phyloP scores from a whole-genome alignment of 2,329 filamentous ascomycete genomes.

The Calonectria ilicicola region DNA sequence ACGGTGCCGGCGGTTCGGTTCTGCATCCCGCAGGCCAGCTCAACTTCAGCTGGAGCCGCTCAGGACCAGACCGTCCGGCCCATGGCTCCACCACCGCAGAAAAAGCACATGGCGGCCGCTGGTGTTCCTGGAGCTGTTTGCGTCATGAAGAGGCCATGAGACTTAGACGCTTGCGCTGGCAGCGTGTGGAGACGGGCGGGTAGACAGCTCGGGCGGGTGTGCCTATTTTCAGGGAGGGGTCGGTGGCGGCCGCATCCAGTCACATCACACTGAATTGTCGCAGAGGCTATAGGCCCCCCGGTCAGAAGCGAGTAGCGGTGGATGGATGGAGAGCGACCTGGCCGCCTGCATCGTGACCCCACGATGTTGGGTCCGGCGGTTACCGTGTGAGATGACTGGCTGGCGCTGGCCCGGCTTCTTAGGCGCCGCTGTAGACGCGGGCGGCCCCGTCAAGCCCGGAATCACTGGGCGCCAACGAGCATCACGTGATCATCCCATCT shows the following conservation, averaged over 20 bases:
- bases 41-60: conserved; percentile 17
- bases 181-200: conserved; percentile 1
- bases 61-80: not conserved
- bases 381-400: conserved; percentile 41
- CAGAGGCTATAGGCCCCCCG: not conserved
- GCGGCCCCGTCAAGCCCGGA: not conserved
- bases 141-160: conserved; percentile 9
- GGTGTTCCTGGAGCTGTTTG: not conserved
- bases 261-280: not conserved
- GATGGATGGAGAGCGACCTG: not conserved
- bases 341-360: conserved; percentile 19
- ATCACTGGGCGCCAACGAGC: conserved; percentile 12
- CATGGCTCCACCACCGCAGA: not conserved
- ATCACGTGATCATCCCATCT: conserved; percentile 13
- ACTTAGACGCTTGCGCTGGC: conserved; percentile 6
- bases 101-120: conserved; percentile 2
- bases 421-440: conserved; percentile 29
- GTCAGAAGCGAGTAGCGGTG: not conserved
- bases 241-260: not conserved
- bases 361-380: conserved; percentile 38
- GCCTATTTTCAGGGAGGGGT: conserved; percentile 1
- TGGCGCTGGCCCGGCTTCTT: conserved; percentile 22
- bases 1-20: conserved; percentile 18
- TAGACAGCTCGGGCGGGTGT: not conserved
- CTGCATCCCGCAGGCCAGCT: conserved; percentile 22